phyloP scores from a whole-genome alignment of 1,284 basidiomycete genomes.

The Macrocystidia cucumis region DNA sequence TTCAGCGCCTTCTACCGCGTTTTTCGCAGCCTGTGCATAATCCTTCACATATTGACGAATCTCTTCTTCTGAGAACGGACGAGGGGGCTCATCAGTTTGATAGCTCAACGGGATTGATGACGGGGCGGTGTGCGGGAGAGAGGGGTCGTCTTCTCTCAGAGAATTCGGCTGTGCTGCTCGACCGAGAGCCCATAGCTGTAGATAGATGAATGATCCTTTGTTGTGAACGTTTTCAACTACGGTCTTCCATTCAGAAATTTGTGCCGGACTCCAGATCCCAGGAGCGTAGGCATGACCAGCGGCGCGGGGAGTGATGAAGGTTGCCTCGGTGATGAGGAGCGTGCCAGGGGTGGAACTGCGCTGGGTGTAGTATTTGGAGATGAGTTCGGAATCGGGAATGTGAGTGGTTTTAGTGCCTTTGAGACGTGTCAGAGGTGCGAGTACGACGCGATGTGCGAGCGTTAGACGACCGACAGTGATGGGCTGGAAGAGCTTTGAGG shows the following conservation, averaged over 20 bases:
- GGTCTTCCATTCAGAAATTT: conserved; percentile 37
- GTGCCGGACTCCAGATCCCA: conserved; percentile 33
- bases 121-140: conserved; percentile 23
- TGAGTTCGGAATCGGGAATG: conserved; percentile 16
- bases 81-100: conserved; percentile 16
- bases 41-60: conserved; percentile 33
- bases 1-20: conserved; percentile 32
- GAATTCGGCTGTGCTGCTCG: conserved; percentile 21
- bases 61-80: conserved; percentile 26
- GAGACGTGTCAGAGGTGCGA: conserved; percentile 14
- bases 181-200: conserved; percentile 38
- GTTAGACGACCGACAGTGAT: conserved; percentile 25
- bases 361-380: conserved; percentile 29
- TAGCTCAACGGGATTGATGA: conserved; percentile 31
- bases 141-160: conserved; percentile 11
- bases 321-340: conserved; percentile 40
- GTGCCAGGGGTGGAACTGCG: conserved; percentile 33
- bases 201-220: conserved; percentile 29
- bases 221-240: conserved; percentile 23
- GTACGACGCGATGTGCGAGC: conserved; percentile 13
- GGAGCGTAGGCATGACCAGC: conserved; percentile 29
- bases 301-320: conserved; percentile 28
- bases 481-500: conserved; percentile 33
- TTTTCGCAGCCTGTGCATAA: conserved; percentile 30
- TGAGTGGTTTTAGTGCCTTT: conserved; percentile 11